phyloP scores from a whole-genome alignment of 2,329 filamentous ascomycete species.

The Arthroderma sp. region DNA sequence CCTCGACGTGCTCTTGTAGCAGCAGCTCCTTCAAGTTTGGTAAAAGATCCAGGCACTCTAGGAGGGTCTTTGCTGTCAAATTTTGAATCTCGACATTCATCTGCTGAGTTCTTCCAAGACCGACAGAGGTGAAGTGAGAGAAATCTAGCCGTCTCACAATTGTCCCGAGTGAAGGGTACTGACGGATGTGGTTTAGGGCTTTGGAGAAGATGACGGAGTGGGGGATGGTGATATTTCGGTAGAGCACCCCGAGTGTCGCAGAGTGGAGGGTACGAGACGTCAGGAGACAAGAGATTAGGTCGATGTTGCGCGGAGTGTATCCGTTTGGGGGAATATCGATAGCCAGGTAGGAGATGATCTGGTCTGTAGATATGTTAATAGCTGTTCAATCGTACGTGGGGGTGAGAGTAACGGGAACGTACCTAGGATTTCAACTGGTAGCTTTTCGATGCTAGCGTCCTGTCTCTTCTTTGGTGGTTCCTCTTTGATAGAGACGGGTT shows the following conservation, averaged over 20 bases:
- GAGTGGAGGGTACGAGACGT: constrained; percentile 63
- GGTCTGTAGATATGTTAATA: constrained; percentile 34
- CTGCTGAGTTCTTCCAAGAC: constrained; percentile 59
- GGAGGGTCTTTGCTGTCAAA: constrained; percentile 58
- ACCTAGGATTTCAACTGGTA: constrained; percentile 61
- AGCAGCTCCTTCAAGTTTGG: constrained; percentile 66
- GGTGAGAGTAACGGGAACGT: constrained; percentile 24
- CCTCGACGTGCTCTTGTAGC: constrained; percentile 67
- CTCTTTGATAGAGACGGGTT: too few species aligned
- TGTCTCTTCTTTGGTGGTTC: constrained; percentile 15
- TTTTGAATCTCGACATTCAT: constrained; percentile 65
- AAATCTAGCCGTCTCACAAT: constrained; percentile 71
- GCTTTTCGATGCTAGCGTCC: constrained; percentile 47
- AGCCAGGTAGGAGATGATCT: constrained; percentile 62
- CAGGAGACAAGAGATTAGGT: constrained; percentile 61
- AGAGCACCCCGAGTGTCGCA: constrained; percentile 61
- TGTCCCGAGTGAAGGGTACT: constrained; percentile 56
- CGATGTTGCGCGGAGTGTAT: constrained; percentile 61
- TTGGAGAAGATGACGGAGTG: constrained; percentile 76
- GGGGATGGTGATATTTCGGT: constrained; percentile 67
- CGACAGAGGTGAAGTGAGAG: constrained; percentile 71
- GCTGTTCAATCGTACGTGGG: background rate
- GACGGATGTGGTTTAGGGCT: constrained; percentile 55
- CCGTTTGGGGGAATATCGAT: constrained; percentile 64
- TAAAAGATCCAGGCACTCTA: constrained; percentile 57